Evolutionary conservation across 768 basidiomycete genomes (phyloP).

Genomic region (Kwoniella pini): DNA sequence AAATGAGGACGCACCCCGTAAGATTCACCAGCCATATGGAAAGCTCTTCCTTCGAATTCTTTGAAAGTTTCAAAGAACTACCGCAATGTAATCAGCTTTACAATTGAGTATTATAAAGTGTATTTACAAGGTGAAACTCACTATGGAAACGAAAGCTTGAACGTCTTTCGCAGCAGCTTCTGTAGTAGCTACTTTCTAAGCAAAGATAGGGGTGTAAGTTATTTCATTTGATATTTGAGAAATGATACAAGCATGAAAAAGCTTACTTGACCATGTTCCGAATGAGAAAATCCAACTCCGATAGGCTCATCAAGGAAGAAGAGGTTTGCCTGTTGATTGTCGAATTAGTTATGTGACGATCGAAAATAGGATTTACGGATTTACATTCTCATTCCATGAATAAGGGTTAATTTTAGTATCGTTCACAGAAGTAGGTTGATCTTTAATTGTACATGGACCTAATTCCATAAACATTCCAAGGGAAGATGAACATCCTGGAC

Average conservation of each 20-base stretch:
- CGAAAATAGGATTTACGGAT: neutral
- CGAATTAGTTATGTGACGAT: neutral
- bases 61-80: conserved; percentile 74
- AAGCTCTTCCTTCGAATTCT: conserved; percentile 66
- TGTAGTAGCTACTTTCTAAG: conserved; percentile 66
- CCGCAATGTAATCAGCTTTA: neutral
- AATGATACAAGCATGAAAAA: conserved; percentile 47
- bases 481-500: conserved; percentile 63
- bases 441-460: conserved; percentile 68
- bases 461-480: conserved; percentile 73
- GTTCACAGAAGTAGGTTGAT: conserved; percentile 45
- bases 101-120: conserved; percentile 8
- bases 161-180: conserved; percentile 78
- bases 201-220: neutral
- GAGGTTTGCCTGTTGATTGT: conserved; percentile 47
- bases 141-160: conserved; percentile 70
- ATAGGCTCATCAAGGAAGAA: conserved; percentile 65
- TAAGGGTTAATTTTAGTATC: conserved; percentile 54
- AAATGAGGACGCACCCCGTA: conserved; percentile 69
- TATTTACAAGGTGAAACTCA: conserved; percentile 8
- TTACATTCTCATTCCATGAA: conserved; percentile 54
- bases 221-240: no score
- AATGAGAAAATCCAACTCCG: conserved; percentile 56
- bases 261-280: conserved; percentile 63
- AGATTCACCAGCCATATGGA: conserved; percentile 72